Percentiles rank a stretch among this genome's conserved stretches.
phyloP scores from a whole-genome alignment of 2,329 filamentous ascomycete genomes.

The Shiraia bambusicola region DNA sequence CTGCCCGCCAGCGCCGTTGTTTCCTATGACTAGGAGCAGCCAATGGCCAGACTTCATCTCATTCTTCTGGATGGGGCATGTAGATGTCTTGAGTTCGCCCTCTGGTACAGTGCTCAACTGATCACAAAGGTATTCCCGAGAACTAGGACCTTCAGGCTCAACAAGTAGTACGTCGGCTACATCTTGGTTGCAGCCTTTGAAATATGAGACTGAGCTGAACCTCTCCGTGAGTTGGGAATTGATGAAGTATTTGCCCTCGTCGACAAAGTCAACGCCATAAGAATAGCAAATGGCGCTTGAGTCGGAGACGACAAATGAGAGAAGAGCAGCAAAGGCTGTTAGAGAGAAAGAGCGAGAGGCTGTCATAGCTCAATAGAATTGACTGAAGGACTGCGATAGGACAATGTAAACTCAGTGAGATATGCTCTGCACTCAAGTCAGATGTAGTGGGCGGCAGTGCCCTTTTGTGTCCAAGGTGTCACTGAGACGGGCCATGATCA shows the following conservation, averaged over 20 bases:
- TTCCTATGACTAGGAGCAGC: constrained; percentile 49
- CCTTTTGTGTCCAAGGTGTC: constrained; percentile 25
- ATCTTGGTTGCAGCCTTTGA: constrained; percentile 47
- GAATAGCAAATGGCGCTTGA: constrained; percentile 37
- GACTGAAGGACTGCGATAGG: constrained; percentile 4
- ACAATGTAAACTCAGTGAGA: neutral
- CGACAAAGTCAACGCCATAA: constrained; percentile 48
- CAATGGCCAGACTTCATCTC: constrained; percentile 49
- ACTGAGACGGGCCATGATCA: constrained; percentile 1
- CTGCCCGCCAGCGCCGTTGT: constrained; percentile 46
- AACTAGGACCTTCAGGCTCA: constrained; percentile 37
- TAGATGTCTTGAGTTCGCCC: constrained; percentile 43
- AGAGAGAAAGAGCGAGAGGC: constrained; percentile 28
- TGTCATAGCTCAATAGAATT: constrained; percentile 21
- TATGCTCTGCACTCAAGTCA: constrained; percentile 3
- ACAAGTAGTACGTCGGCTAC: constrained; percentile 48
- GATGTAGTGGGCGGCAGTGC: constrained; percentile 8
- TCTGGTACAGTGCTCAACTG: constrained; percentile 46
- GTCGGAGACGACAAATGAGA: constrained; percentile 28
- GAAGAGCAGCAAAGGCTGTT: constrained; percentile 23
- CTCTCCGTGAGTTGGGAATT: constrained; percentile 45
- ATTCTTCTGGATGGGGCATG: constrained; percentile 47
- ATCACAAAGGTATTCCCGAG: constrained; percentile 45
- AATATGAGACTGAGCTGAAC: constrained; percentile 50
- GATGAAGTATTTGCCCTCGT: constrained; percentile 50